Evolutionary conservation across 148 eudicot genomes (phyloP).

Genomic region (Spergularia marina): DNA sequence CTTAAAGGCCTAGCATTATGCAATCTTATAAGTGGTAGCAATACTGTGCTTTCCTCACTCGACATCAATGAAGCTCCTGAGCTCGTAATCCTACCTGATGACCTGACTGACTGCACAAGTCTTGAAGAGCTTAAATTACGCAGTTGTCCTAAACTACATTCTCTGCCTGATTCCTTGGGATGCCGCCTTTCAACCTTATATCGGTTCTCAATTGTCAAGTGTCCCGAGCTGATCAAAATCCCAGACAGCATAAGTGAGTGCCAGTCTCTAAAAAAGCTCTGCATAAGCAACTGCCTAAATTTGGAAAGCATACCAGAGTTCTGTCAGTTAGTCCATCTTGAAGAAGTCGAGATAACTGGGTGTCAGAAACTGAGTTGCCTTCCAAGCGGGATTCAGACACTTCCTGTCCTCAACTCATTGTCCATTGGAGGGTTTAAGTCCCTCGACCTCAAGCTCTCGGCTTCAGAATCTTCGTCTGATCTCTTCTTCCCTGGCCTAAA

Average conservation of each 20-base stretch:
- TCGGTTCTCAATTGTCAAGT: conserved; percentile 5
- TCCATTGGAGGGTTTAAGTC: conserved; percentile 19
- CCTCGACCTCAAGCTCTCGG: background rate
- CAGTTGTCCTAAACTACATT: conserved; percentile 8
- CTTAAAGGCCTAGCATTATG: conserved; percentile 13
- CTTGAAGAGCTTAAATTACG: conserved; percentile 11
- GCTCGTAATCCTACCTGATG: conserved; percentile 8
- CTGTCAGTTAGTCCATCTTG: conserved; percentile 8
- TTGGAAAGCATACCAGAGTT: conserved; percentile 20
- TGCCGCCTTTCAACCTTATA: conserved; percentile 10
- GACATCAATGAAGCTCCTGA: conserved; percentile 17
- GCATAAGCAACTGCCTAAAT: conserved; percentile 11
- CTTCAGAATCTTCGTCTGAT: conserved; percentile 14
- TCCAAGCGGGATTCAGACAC: conserved; percentile 17
- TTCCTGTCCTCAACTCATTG: conserved; percentile 18
- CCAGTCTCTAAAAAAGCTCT: conserved; percentile 4
- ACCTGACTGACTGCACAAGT: conserved; percentile 9
- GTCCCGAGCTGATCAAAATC: conserved; percentile 14
- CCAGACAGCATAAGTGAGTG: conserved; percentile 13
- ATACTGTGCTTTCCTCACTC: conserved; percentile 9
- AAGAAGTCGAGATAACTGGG: conserved; percentile 19
- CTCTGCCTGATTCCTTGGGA: conserved; percentile 17
- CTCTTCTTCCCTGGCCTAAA: conserved; percentile 12
- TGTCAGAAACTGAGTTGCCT: conserved; percentile 13
- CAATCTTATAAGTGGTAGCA: conserved; percentile 12